Percentiles rank a stretch among this genome's conserved stretches.
These are phyloP conservation scores for Solanum microdontum DNA, from an alignment of 257 asterid species.

Conservation along the genomic window DNA sequence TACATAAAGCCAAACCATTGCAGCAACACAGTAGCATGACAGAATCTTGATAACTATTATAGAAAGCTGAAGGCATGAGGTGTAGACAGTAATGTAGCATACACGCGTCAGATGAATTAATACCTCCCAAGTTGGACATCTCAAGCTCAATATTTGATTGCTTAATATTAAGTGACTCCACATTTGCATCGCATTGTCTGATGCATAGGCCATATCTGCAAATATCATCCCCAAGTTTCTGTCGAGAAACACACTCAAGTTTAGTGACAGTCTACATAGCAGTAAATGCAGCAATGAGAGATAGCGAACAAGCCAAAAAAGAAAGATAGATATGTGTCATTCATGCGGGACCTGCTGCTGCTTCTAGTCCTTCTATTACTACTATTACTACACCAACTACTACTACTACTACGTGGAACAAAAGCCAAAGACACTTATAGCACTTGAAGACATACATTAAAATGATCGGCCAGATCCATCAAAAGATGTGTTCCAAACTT, in stretches of 20 bases:
- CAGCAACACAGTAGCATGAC: not conserved
- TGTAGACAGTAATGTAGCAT: not conserved
- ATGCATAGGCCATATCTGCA: not conserved
- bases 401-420: not conserved
- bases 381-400: not conserved
- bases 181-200: not conserved
- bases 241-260: not conserved
- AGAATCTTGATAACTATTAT: not conserved
- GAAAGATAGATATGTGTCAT: not conserved
- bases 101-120: not conserved
- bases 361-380: not conserved
- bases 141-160: not conserved
- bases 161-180: slow-evolving; percentile 2
- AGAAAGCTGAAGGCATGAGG: not conserved
- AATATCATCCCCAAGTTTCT: slow-evolving; percentile 38
- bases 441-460: not conserved
- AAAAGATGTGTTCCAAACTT: not conserved
- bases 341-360: not conserved
- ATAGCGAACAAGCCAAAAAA: not conserved
- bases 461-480: not conserved
- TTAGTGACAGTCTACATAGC: not conserved
- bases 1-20: not conserved
- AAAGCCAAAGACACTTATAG: not conserved
- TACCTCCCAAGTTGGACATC: slow-evolving; percentile 42
- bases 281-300: not conserved